phyloP scores from a whole-genome alignment of 495 filamentous ascomycete species.

The Aspergillus homomorphus region DNA sequence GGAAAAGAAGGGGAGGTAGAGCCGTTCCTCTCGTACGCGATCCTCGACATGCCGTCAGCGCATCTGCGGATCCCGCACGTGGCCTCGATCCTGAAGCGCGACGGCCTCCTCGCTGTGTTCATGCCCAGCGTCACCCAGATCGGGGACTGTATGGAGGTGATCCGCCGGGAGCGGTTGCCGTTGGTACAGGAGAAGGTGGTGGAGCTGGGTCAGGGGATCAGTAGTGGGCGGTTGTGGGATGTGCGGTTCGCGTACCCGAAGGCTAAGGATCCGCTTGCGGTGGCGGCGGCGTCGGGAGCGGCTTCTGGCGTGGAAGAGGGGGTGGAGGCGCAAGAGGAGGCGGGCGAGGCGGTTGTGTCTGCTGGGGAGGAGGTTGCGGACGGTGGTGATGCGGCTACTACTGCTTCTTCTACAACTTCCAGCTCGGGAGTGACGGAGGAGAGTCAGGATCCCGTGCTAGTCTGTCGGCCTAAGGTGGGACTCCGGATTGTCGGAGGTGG shows the following conservation, averaged over 20 bases:
- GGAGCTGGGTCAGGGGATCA: constrained; percentile 59
- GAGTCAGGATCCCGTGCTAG: constrained; percentile 49
- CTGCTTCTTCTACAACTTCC: background rate
- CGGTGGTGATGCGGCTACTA: background rate
- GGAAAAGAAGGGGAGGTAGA: constrained; percentile 21
- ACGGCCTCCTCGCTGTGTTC: constrained; percentile 66
- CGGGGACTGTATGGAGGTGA: constrained; percentile 51
- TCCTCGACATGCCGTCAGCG: constrained; percentile 68
- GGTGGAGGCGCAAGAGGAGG: background rate
- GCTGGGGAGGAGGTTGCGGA: background rate
- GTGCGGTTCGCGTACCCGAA: constrained; percentile 52
- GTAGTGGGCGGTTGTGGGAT: constrained; percentile 63
- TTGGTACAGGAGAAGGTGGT: constrained; percentile 60
- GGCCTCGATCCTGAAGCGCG: constrained; percentile 51
- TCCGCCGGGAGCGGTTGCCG: constrained; percentile 49
- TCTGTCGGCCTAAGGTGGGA: constrained; percentile 70
- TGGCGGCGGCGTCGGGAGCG: background rate
- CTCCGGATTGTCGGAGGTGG: constrained; percentile 61
- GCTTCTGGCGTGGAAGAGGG: background rate
- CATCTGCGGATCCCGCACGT: constrained; percentile 58
- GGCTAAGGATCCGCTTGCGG: constrained; percentile 42
- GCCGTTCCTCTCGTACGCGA: constrained; percentile 62
- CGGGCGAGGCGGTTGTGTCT: background rate
- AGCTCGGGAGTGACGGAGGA: constrained; percentile 11
- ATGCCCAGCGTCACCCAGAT: constrained; percentile 78